Base-by-base conservation (phyloP, 129 eudicot species). In the Sambucus nigra region DNA sequence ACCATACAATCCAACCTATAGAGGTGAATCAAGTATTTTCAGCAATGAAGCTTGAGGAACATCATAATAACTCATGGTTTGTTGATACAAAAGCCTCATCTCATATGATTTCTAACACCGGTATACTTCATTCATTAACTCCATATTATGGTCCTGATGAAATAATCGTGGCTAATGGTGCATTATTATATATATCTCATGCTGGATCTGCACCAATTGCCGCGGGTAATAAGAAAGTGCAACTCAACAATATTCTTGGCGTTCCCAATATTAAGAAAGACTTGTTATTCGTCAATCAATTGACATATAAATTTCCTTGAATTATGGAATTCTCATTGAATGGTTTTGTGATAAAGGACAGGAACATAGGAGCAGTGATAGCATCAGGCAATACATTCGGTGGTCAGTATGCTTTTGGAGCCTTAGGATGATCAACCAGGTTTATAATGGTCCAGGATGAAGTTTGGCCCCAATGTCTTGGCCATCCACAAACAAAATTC, bases 231-330 rank as follows among this genome's bases (percentile, higher is more conserved):
- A 18, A 1, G 0, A 9, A 13, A 11, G 1, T 48, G 4, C 4
- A 5, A 2, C 5, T 48, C 2, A 20, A 48, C 6, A 47, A 48
- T 48, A 27, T 48, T 21, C 2, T 48, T 1, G 53, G 19, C 1
- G 53, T 48, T 48, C 53, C 53, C 4, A 27, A 48, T 16, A 48
- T 48, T 22, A 48, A 48, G 21, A 48, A 21, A 27, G 9, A 48
- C 9, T 16, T 48, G 7, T 22, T 48, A 20, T 48, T 11, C 0
- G 27, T 48, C 7, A 8, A 4, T 51, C 8, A 0, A 5, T 6
- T 5, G 24, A 1, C 16, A 2, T 7, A 5, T n/a, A n/a, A n/a
- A n/a, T n/a, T n/a, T n/a, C n/a, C n/a, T n/a, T n/a, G n/a, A n/a
- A n/a, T n/a, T n/a, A 10, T 22, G 8, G 42, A 35, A 7, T 35